Evolutionary conservation across 441 rosid genomes (phyloP).

Genomic region (Erodium moschatum): DNA sequence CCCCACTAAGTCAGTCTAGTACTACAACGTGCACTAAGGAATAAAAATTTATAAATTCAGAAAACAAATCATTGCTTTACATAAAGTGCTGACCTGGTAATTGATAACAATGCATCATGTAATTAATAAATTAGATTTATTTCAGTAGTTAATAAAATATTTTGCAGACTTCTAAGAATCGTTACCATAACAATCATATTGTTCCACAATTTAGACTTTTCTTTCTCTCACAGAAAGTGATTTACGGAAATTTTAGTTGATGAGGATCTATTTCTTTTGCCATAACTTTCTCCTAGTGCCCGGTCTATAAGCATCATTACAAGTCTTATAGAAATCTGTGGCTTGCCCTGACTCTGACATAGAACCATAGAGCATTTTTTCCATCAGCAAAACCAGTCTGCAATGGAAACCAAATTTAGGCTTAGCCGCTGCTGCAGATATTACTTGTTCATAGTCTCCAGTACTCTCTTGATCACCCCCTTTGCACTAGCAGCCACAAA

Average conservation of each 20-base stretch:
- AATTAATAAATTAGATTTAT: no score
- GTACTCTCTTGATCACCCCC: not conserved
- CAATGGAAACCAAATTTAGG: not conserved
- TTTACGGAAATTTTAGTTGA: no score
- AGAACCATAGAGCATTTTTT: no score
- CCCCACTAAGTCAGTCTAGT: not conserved
- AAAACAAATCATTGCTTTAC: not conserved
- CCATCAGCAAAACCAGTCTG: not conserved
- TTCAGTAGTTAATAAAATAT: not conserved
- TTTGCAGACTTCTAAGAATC: not conserved
- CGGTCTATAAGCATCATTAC: no score
- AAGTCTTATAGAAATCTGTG: not conserved
- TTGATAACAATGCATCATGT: not conserved
- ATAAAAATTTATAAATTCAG: no score
- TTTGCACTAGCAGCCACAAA: constrained; percentile 1
- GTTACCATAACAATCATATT: not conserved
- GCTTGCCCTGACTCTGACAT: not conserved
- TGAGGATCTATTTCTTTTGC: not conserved
- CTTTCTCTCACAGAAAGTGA: not conserved
- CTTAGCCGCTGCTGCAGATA: not conserved
- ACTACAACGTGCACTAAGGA: not conserved
- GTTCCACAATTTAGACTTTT: not conserved
- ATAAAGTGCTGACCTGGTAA: not conserved
- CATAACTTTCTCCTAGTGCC: not conserved
- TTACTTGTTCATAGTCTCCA: not conserved